Evolutionary conservation across 192 early-diverging fungal species (phyloP).

Genomic region (Backusella psychrophila): DNA sequence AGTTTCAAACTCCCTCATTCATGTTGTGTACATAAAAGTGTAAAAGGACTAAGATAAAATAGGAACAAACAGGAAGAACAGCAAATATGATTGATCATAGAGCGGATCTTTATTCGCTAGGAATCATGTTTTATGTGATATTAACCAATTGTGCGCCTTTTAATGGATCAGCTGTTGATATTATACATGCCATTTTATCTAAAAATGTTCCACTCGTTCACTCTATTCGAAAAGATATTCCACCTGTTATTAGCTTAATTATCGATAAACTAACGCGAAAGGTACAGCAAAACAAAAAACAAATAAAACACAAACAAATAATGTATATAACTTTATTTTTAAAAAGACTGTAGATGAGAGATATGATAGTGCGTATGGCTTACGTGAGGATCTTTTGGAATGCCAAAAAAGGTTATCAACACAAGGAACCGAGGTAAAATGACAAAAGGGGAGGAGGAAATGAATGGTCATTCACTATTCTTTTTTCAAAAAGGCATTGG

Average conservation of each 20-base stretch:
- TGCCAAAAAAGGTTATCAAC: conserved; percentile 15
- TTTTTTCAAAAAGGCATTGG: background rate
- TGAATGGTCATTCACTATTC: background rate
- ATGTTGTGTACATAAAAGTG: background rate
- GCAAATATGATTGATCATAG: conserved; percentile 21
- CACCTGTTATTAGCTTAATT: conserved; percentile 20
- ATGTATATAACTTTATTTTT: background rate
- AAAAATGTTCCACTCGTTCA: conserved; percentile 18
- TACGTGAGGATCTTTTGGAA: conserved; percentile 24
- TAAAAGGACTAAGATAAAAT: background rate
- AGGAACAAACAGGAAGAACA: conserved; percentile 31
- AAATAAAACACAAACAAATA: background rate
- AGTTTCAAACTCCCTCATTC: background rate
- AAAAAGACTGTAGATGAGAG: conserved; percentile 26
- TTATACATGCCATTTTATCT: conserved; percentile 12
- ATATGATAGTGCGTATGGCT: conserved; percentile 24
- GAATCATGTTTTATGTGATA: conserved; percentile 25
- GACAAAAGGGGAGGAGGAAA: background rate
- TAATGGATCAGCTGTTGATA: conserved; percentile 17
- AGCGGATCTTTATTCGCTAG: conserved; percentile 28
- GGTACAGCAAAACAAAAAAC: background rate
- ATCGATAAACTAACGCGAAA: conserved; percentile 30
- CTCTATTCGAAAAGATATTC: conserved; percentile 16
- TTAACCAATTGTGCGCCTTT: conserved; percentile 16
- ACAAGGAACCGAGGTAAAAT: background rate